Percentiles rank a stretch among this genome's conserved stretches.
Conservation (phyloP, 2,329 filamentous ascomycete genomes). For the Colletotrichum acutatum region DNA sequence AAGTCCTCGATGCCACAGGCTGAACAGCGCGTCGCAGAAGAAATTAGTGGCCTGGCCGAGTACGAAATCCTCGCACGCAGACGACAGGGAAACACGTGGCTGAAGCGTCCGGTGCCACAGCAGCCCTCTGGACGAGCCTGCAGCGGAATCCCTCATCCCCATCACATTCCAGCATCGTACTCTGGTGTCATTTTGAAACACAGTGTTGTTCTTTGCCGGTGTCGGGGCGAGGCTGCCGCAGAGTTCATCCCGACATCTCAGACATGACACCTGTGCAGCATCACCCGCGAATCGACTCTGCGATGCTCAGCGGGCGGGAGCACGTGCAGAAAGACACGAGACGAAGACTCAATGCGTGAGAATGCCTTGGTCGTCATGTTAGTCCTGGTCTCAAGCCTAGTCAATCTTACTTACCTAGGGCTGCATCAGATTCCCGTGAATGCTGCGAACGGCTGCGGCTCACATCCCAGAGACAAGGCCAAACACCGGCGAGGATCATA, state of each 20-base stretch:
- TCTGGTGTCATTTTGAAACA: conserved; percentile 5
- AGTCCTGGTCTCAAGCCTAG: background rate
- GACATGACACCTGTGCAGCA: conserved; percentile 3
- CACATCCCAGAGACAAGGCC: conserved; percentile 8
- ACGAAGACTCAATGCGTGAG: background rate
- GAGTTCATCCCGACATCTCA: conserved; percentile 12
- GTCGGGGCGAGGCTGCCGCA: background rate
- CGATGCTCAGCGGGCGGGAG: background rate
- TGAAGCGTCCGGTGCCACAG: background rate
- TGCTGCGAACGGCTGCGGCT: background rate
- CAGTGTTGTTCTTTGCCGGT: background rate
- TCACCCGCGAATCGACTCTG: background rate
- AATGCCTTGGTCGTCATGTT: background rate
- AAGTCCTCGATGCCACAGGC: background rate
- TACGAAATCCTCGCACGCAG: background rate
- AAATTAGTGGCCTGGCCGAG: background rate
- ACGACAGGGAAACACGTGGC: background rate
- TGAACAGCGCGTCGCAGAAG: conserved; percentile 7
- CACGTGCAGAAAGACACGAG: conserved; percentile 5
- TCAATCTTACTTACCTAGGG: background rate
- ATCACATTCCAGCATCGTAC: conserved; percentile 16
- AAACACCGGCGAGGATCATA: conserved; percentile 17
- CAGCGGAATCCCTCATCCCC: background rate
- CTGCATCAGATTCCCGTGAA: background rate
- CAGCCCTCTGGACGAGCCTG: background rate